A percentile compares a stretch with the other conserved stretches of the same genome.
Conservation (phyloP, 1,139 yeast genomes). For the Yamadazyma atmosphaerica region DNA sequence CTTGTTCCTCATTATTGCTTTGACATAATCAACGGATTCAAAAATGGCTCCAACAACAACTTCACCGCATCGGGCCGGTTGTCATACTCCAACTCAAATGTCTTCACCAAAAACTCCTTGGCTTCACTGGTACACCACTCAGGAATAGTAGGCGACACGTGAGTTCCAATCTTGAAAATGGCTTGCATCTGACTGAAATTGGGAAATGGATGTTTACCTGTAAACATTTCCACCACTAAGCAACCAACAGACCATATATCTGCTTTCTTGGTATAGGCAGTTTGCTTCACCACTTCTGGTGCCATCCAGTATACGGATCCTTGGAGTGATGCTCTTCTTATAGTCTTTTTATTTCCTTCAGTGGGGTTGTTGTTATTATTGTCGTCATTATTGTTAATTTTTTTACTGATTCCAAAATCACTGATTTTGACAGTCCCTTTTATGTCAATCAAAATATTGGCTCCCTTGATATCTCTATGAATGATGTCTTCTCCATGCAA, state of each 20-base stretch:
- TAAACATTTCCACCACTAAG: conserved; percentile 87
- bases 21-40: conserved; percentile 52
- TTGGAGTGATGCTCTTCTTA: conserved; percentile 80
- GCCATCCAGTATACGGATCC: conserved; percentile 99
- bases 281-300: conserved; percentile 92
- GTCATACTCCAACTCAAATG: conserved; percentile 75
- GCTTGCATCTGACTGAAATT: conserved; percentile 96
- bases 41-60: conserved; percentile 60
- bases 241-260: conserved; percentile 98
- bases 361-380: conserved; percentile 21
- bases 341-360: conserved; percentile 25
- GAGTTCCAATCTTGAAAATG: conserved; percentile 86
- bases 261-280: conserved; percentile 84
- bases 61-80: conserved; percentile 75
- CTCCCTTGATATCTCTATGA: conserved; percentile 92
- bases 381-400: conserved; percentile 37
- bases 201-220: conserved; percentile 94
- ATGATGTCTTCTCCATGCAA: conserved; percentile 81
- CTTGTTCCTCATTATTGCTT: conserved; percentile 17
- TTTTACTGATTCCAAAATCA: conserved; percentile 91
- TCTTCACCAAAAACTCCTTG: conserved; percentile 58
- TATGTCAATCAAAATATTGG: conserved; percentile 84
- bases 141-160: conserved; percentile 75
- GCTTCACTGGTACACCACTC: conserved; percentile 74
- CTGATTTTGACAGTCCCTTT: conserved; percentile 91